Base-by-base conservation (phyloP, 2,329 filamentous ascomycete species). In the Fusarium zealandicum region DNA sequence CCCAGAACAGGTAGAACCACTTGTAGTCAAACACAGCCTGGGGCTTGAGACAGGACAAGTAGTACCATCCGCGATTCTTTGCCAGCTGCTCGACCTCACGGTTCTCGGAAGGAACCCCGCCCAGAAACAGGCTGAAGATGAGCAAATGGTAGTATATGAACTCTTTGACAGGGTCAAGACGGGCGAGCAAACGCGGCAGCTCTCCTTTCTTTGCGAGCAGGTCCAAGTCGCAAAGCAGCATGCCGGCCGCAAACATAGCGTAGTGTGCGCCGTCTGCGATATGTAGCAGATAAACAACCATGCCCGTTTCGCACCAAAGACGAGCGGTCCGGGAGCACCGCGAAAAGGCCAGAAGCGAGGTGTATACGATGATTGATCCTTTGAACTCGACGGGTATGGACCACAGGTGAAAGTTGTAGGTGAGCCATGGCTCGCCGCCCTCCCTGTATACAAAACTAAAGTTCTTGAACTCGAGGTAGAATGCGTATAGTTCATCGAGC, bases 1-100 rank as follows among this genome's bases (percentile, higher is more conserved):
- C 85, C 75, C 80, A 83, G 67, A 86, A 86, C 3, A 89, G 77
- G 67, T 80, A 89, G 71, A 88, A 88, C 85, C 85, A 89, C 70
- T 88, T 89, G 66, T 79, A 80, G 67, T 88, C 84, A 61, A 78
- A 87, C 10, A 86, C 82, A 1, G 86, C 86, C 65, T 88, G 84
- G 0, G 86, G 85, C 54, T 87, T 88, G 51, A 90, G 74, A 53
- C 78, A 79, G 0, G 84, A 84, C 12, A 87, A 71, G 59, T 78
- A 84, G 57, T 80, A 78, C 85, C 85, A 89, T 3, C 86, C 85
- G 0, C 82, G 80, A 13, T 80, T 84, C 18, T 76, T 75, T 18
- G 76, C 72, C 2, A 90, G 71, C 6, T 80, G 69, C 5, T 77
- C 66, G 3, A 85, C 59, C n/a, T 83, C 75, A 3, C 66, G 64